A percentile compares a stretch with the other conserved stretches of the same genome.
phyloP scores from a whole-genome alignment of 306 rosid genomes.

The Lathyrus sativus region DNA sequence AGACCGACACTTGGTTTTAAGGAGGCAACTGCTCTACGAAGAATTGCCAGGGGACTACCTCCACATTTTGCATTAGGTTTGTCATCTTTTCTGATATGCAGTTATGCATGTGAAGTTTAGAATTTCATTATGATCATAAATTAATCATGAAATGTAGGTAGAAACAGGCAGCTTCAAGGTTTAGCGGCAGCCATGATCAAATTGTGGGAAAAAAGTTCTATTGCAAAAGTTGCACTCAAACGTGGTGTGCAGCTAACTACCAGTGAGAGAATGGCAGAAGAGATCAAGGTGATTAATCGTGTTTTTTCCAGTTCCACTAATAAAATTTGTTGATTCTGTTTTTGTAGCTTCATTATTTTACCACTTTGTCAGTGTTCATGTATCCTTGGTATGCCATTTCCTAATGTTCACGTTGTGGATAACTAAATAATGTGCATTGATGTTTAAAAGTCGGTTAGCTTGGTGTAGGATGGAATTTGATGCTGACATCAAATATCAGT shows the following conservation, averaged over 20 bases:
- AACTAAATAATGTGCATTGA: conserved; percentile 18
- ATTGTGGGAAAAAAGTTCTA: conserved; percentile 85
- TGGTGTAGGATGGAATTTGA: conserved; percentile 23
- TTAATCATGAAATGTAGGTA: conserved; percentile 55
- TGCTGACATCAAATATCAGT: conserved; percentile 4
- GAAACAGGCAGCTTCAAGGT: conserved; percentile 94
- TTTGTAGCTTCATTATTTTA: conserved; percentile 10
- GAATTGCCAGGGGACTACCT: conserved; percentile 91
- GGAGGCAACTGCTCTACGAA: conserved; percentile 79
- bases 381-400: conserved; percentile 24
- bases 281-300: conserved; percentile 71
- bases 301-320: conserved; percentile 22
- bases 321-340: conserved; percentile 26
- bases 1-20: conserved; percentile 69
- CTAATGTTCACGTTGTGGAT: not conserved
- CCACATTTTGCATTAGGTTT: conserved; percentile 97
- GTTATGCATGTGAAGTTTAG: conserved; percentile 32
- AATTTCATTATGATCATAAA: conserved; percentile 34
- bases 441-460: not conserved
- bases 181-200: conserved; percentile 78
- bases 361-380: conserved; percentile 17
- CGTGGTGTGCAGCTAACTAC: conserved; percentile 97
- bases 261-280: conserved; percentile 99
- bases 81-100: conserved; percentile 30
- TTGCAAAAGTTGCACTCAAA: conserved; percentile 93